Conservation (phyloP, 2,329 filamentous ascomycete genomes). For the Ophiostoma triangulosporum region DNA sequence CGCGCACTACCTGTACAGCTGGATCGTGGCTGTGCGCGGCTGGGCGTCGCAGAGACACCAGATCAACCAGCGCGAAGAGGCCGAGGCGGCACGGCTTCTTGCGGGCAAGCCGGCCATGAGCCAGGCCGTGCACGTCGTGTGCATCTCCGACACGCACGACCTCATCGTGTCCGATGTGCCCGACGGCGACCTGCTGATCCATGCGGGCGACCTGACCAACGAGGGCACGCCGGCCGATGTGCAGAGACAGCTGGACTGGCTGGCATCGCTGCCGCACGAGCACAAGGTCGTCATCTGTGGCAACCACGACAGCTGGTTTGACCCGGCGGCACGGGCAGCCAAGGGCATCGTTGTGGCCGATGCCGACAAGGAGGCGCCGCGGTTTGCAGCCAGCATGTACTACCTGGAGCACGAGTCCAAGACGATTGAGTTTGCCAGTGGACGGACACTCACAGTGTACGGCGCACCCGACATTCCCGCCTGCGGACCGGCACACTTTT, state of each 20-base stretch:
- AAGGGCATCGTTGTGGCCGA: conserved; percentile 39
- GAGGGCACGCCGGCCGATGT: conserved; percentile 59
- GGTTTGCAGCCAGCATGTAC: conserved; percentile 46
- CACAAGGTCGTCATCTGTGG: conserved; percentile 76
- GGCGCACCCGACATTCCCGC: conserved; percentile 70
- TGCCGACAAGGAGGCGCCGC: conserved; percentile 29
- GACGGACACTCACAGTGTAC: conserved; percentile 55
- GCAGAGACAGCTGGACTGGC: conserved; percentile 75
- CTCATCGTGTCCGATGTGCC: conserved; percentile 48
- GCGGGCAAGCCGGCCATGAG: conserved; percentile 20
- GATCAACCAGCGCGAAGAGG: conserved; percentile 15
- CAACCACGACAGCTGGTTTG: conserved; percentile 83
- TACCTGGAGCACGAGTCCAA: conserved; percentile 62
- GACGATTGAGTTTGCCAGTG: conserved; percentile 44
- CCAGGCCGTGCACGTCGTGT: conserved; percentile 56
- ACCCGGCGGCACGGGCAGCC: conserved; percentile 45
- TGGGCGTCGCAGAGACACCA: conserved; percentile 1
- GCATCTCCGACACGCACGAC: conserved; percentile 81
- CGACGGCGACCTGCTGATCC: conserved; percentile 71
- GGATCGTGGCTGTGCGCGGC: conserved; percentile 50
- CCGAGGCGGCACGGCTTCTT: no score
- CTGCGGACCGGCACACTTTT: conserved; percentile 59
- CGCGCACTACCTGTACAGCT: conserved; percentile 46
- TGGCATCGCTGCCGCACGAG: conserved; percentile 56
- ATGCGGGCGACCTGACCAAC: conserved; percentile 75